phyloP scores from a whole-genome alignment of 2,329 filamentous ascomycete genomes.

The Rhynchosporium graminicola region DNA sequence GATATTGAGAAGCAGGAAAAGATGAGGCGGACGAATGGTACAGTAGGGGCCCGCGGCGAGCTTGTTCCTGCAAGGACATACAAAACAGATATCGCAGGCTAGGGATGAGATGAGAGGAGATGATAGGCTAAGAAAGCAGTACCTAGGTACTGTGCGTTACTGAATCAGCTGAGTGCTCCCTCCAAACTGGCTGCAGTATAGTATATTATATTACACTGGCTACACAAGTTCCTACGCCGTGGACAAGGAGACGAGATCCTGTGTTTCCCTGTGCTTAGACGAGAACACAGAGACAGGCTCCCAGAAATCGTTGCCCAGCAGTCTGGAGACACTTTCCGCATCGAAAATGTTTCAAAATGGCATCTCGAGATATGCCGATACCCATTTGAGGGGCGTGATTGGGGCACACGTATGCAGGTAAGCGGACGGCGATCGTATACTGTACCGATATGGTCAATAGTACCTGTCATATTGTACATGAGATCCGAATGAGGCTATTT shows the following conservation, averaged over 20 bases:
- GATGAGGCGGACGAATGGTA: constrained; percentile 4
- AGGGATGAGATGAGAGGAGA: background rate
- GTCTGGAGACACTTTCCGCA: background rate
- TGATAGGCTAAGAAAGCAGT: background rate
- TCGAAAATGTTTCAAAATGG: constrained; percentile 3
- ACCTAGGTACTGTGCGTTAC: background rate
- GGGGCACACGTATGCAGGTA: constrained; percentile 5
- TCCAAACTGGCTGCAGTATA: background rate
- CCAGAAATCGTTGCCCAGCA: background rate
- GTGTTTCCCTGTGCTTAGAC: background rate
- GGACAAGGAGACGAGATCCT: constrained; percentile 2
- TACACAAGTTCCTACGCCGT: background rate
- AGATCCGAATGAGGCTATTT: background rate
- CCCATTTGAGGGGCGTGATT: background rate
- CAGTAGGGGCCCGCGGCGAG: constrained; percentile 8
- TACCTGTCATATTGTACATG: background rate
- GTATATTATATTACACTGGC: background rate
- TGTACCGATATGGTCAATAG: background rate
- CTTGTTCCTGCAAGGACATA: constrained; percentile 12
- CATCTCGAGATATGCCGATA: constrained; percentile 6
- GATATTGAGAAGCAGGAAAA: background rate
- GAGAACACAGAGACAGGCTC: background rate
- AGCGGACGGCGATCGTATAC: constrained; percentile 7
- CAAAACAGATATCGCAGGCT: constrained; percentile 5
- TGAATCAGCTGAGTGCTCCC: background rate